These are phyloP conservation scores for Teunomyces aglyptinius DNA, from an alignment of 805 yeast species.

Conservation along the genomic window DNA sequence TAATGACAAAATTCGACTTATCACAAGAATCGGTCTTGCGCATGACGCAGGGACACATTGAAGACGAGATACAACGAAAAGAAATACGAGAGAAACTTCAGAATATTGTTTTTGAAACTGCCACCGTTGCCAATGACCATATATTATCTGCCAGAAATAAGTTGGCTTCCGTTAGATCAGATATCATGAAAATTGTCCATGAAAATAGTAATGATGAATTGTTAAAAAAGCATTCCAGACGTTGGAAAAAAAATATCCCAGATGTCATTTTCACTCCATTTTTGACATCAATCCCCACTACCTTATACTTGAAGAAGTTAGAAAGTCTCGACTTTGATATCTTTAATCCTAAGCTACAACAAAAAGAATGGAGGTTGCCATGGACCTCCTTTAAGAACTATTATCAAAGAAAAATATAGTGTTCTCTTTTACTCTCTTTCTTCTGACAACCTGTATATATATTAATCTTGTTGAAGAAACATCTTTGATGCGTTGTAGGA, in stretches of 20 bases:
- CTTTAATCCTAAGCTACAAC: slow-evolving; percentile 39
- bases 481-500: neutral
- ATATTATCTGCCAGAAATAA: slow-evolving; percentile 64
- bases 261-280: slow-evolving; percentile 68
- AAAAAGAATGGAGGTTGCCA: slow-evolving; percentile 64
- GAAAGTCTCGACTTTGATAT: slow-evolving; percentile 67
- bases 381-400: slow-evolving; percentile 55
- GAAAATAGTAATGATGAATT: slow-evolving; percentile 21
- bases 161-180: slow-evolving; percentile 36
- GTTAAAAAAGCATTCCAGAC: slow-evolving; percentile 22
- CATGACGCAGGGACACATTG: slow-evolving; percentile 42
- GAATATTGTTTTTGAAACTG: slow-evolving; percentile 65
- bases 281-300: slow-evolving; percentile 65
- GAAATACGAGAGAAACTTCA: slow-evolving; percentile 41
- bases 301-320: slow-evolving; percentile 57
- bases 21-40: slow-evolving; percentile 66
- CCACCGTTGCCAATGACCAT: slow-evolving; percentile 79
- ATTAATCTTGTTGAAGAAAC: neutral
- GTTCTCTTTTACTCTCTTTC: no score
- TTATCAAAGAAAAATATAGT: slow-evolving; percentile 34
- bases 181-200: slow-evolving; percentile 31
- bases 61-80: slow-evolving; percentile 19
- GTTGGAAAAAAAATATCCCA: slow-evolving; percentile 50
- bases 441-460: slow-evolving; percentile 4
- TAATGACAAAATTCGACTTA: slow-evolving; percentile 50